These are phyloP conservation scores for Phytophthora boehmeriae DNA, from an alignment of 352 stramenopile genomes.

Conservation along the genomic window DNA sequence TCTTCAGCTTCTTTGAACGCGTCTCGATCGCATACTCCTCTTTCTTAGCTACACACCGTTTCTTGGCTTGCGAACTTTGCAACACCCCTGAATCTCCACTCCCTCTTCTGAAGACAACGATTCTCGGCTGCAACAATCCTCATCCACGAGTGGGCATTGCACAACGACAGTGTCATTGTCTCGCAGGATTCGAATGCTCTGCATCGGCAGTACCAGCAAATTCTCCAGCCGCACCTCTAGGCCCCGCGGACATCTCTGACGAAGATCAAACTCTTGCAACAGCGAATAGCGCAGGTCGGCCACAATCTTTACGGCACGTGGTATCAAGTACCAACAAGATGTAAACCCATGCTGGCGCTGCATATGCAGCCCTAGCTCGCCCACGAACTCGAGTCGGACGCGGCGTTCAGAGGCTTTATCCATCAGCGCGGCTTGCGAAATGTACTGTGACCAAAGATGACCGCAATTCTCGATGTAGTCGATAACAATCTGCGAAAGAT, in stretches of 20 bases:
- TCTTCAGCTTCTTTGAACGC: too few species aligned
- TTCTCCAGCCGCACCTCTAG: constrained; percentile 50
- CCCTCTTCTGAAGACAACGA: not conserved
- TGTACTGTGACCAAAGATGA: too few species aligned
- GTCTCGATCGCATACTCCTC: too few species aligned
- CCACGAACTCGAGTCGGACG: constrained; percentile 47
- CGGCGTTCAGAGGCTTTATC: constrained; percentile 4
- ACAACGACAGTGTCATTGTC: constrained; percentile 52
- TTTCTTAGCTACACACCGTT: not conserved
- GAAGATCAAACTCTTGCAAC: constrained; percentile 47
- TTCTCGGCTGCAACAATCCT: not conserved
- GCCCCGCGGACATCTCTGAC: constrained; percentile 32
- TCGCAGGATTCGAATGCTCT: constrained; percentile 44
- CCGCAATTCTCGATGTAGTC: too few species aligned
- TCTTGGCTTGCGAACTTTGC: too few species aligned
- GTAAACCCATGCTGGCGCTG: constrained; percentile 40
- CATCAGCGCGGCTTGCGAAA: not conserved
- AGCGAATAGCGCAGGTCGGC: constrained; percentile 56
- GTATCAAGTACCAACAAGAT: constrained; percentile 57
- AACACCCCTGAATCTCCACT: not conserved
- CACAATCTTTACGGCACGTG: constrained; percentile 32
- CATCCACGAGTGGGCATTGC: constrained; percentile 23
- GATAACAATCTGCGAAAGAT: constrained; percentile 23
- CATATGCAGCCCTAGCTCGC: constrained; percentile 40
- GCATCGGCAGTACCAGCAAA: constrained; percentile 43